Evolutionary conservation across 176 grass and related monocot species (phyloP).

Genomic region (Canna indica): DNA sequence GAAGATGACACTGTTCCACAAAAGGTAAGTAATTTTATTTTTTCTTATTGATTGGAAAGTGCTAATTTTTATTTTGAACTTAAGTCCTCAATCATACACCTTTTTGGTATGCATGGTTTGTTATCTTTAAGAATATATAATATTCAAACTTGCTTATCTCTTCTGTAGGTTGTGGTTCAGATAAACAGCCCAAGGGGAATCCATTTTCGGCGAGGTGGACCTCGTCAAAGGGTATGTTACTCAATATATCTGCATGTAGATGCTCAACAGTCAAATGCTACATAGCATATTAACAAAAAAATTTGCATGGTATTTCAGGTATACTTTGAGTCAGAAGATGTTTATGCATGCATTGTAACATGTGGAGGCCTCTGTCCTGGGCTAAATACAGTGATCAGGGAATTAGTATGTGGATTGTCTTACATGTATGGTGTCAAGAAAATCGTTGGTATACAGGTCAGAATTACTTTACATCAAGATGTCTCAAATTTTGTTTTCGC

Average conservation of each 20-base stretch:
- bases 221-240: slow-evolving; percentile 8
- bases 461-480: background rate
- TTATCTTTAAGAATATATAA: background rate
- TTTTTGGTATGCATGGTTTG: background rate
- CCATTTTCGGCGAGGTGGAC: slow-evolving; percentile 10
- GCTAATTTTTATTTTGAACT: background rate
- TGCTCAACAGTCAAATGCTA: background rate
- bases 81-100: too few species aligned
- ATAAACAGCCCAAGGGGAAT: slow-evolving; percentile 6
- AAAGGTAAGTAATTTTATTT: background rate
- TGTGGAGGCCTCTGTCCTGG: slow-evolving; percentile 14
- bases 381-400: slow-evolving; percentile 15
- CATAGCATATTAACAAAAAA: background rate
- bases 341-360: slow-evolving; percentile 14
- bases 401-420: slow-evolving; percentile 11
- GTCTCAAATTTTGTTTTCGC: background rate
- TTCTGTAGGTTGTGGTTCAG: slow-evolving; percentile 4
- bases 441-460: slow-evolving; percentile 12
- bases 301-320: background rate
- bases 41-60: background rate
- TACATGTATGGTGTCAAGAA: slow-evolving; percentile 12
- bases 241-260: background rate
- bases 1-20: slow-evolving; percentile 12
- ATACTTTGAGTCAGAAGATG: slow-evolving; percentile 10
- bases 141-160: background rate